Evolutionary conservation across 2,329 filamentous ascomycete genomes (phyloP).

Genomic region (Penicillium sp.): DNA sequence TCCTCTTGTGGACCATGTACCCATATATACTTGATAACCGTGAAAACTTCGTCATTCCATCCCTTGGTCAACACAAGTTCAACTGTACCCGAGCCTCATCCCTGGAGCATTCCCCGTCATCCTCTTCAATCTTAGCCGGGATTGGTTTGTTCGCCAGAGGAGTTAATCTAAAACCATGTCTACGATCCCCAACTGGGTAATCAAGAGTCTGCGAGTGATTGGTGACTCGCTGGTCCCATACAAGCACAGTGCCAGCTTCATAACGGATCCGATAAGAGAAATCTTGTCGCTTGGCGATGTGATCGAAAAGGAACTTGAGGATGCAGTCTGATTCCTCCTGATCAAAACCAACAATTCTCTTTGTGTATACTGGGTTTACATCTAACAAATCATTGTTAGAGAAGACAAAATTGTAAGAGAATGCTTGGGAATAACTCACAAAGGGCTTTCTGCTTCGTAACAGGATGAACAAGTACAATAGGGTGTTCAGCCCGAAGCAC

Average conservation of each 20-base stretch:
- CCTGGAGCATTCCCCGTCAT: neutral
- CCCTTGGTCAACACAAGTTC: neutral
- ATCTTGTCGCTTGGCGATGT: neutral
- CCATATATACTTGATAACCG: too few relatives aligned
- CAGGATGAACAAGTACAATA: too few relatives aligned
- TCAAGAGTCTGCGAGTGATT: slow-evolving; percentile 1
- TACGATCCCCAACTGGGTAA: neutral
- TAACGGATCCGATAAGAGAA: neutral
- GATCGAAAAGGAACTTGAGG: neutral
- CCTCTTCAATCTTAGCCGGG: neutral
- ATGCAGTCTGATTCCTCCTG: neutral
- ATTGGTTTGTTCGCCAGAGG: slow-evolving; percentile 1
- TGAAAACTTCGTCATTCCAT: too few relatives aligned
- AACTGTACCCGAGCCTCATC: slow-evolving; percentile 1
- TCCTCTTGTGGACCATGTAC: too few relatives aligned
- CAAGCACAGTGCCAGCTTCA: neutral
- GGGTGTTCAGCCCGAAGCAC: too few relatives aligned
- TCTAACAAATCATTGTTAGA: too few relatives aligned
- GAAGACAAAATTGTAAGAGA: too few relatives aligned
- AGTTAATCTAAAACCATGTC: neutral
- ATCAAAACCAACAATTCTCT: neutral
- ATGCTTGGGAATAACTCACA: too few relatives aligned
- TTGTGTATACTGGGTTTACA: too few relatives aligned
- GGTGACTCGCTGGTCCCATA: neutral
- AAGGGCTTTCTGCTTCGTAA: too few relatives aligned